Evolutionary conservation across 495 filamentous ascomycete genomes (phyloP).

Genomic region (Chaetomium cochliodes): DNA sequence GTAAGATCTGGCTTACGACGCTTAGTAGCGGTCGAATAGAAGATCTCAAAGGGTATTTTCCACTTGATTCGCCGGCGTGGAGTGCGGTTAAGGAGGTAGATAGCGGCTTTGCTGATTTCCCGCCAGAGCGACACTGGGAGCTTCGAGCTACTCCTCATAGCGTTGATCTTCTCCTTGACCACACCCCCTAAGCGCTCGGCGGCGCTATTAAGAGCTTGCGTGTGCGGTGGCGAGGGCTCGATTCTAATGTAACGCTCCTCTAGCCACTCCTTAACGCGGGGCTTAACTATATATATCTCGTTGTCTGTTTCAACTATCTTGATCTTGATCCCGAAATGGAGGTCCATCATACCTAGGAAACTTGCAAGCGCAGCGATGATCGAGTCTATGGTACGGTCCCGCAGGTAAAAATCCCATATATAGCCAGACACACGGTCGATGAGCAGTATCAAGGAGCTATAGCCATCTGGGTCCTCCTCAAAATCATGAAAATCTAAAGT

Average conservation of each 20-base stretch:
- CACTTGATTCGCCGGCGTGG: constrained; percentile 1
- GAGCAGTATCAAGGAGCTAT: background rate
- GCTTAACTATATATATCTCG: background rate
- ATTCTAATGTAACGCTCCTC: background rate
- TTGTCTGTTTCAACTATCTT: background rate
- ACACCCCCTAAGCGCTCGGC: constrained; percentile 13
- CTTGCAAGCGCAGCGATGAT: background rate
- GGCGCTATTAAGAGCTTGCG: background rate
- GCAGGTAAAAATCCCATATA: background rate
- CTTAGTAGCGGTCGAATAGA: background rate
- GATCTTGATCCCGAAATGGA: background rate
- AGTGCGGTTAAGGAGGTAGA: constrained; percentile 4
- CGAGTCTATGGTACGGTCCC: background rate
- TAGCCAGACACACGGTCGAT: background rate
- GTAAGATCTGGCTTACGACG: constrained; percentile 20
- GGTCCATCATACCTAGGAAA: background rate
- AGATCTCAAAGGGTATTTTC: constrained; percentile 12
- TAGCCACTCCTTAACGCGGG: background rate
- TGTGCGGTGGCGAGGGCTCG: constrained; percentile 6
- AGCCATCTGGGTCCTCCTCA: background rate
- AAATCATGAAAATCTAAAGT: background rate
- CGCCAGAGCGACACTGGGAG: constrained; percentile 1
- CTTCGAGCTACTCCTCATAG: background rate
- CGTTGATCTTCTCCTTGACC: constrained; percentile 9
- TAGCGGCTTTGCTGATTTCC: background rate